Percentiles rank a stretch among this genome's conserved stretches.
These are phyloP conservation scores for Tylopilus orsonianus DNA, from an alignment of 1,284 basidiomycete species.

Conservation along the genomic window DNA sequence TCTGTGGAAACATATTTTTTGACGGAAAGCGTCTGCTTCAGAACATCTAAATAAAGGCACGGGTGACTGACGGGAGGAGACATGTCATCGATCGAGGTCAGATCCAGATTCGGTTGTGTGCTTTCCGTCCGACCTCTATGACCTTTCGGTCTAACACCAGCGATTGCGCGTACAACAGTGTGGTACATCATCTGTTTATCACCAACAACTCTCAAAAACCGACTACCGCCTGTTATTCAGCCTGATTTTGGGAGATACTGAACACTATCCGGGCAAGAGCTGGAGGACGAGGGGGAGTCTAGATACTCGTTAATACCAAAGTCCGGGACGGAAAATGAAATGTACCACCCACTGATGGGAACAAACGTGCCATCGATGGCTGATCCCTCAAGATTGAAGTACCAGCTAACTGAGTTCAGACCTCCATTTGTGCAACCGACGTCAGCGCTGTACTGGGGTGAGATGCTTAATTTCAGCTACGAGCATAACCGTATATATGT, in stretches of 20 bases:
- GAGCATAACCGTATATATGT: neutral
- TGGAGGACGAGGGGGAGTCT: slow-evolving; percentile 54
- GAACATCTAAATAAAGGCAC: slow-evolving; percentile 51
- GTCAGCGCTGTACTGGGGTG: slow-evolving; percentile 50
- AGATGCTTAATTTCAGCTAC: slow-evolving; percentile 3
- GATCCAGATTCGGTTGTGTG: neutral
- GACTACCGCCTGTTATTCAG: slow-evolving; percentile 23
- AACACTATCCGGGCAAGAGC: slow-evolving; percentile 56
- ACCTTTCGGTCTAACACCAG: neutral
- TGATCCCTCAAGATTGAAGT: slow-evolving; percentile 68
- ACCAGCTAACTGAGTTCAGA: slow-evolving; percentile 61
- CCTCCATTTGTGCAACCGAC: slow-evolving; percentile 51
- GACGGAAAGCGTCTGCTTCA: slow-evolving; percentile 58
- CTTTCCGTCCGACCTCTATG: neutral
- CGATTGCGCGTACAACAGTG: neutral
- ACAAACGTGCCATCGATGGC: slow-evolving; percentile 64
- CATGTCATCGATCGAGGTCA: slow-evolving; percentile 37
- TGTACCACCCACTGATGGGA: slow-evolving; percentile 49
- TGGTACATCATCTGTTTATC: neutral
- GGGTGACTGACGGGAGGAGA: slow-evolving; percentile 47
- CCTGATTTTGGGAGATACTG: slow-evolving; percentile 60
- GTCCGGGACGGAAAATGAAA: neutral
- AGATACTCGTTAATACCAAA: slow-evolving; percentile 9
- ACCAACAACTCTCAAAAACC: neutral
- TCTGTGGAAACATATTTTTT: slow-evolving; percentile 41